Evolutionary conservation across 2,329 filamentous ascomycete genomes (phyloP).

Genomic region (Clonostachys rosea): DNA sequence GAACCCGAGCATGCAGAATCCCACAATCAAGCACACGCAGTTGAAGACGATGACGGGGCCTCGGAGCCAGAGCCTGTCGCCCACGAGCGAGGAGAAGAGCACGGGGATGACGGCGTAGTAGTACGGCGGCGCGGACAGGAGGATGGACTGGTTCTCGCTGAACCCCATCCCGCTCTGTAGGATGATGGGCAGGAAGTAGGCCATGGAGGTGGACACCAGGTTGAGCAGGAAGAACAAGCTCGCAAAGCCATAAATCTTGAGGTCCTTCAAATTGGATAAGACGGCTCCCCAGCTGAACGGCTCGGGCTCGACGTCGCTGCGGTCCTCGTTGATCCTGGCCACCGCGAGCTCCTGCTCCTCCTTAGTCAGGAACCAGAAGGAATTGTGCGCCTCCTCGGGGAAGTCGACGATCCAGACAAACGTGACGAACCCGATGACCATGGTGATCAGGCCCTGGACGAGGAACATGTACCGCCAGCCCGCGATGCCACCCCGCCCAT

Average conservation of each 20-base stretch:
- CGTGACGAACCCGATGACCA: constrained; percentile 13
- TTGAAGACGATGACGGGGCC: constrained; percentile 11
- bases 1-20: constrained; percentile 5
- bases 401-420: constrained; percentile 37
- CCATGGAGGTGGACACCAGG: constrained; percentile 7
- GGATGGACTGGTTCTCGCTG: constrained; percentile 7
- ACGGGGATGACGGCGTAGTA: constrained; percentile 11
- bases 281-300: constrained; percentile 4
- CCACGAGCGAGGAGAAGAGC: constrained; percentile 8
- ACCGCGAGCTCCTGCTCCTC: constrained; percentile 25
- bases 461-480: constrained; percentile 46
- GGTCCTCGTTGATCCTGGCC: constrained; percentile 11
- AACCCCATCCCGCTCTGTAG: constrained; percentile 10
- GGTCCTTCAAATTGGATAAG: constrained; percentile 3
- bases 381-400: constrained; percentile 22
- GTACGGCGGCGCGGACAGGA: constrained; percentile 15
- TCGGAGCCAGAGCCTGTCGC: constrained; percentile 11
- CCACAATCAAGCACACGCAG: constrained; percentile 5
- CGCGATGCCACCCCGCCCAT: constrained; percentile 31
- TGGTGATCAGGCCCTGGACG: constrained; percentile 26
- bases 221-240: constrained; percentile 10
- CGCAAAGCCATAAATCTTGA: constrained; percentile 7
- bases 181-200: constrained; percentile 13
- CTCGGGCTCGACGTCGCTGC: constrained; percentile 7
- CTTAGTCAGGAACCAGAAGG: constrained; percentile 26